Evolutionary conservation across 306 rosid genomes (phyloP).

Genomic region (Aeschynomene evenia): DNA sequence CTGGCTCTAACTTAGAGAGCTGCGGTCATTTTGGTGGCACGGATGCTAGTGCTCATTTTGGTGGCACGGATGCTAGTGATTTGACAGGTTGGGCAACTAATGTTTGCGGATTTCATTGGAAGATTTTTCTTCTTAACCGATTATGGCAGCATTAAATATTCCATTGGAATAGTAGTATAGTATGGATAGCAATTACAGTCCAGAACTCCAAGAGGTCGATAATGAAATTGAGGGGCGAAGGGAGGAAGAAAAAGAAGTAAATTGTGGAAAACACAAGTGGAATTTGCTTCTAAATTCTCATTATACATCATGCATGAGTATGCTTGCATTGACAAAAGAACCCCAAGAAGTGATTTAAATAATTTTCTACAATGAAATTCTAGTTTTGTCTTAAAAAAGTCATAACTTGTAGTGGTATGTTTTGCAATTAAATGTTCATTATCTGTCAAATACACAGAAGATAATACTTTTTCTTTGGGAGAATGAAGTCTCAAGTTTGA

Average conservation of each 20-base stretch:
- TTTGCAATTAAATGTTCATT: constrained; percentile 1
- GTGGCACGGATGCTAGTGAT: constrained; percentile 88
- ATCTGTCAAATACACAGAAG: neutral
- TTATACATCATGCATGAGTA: neutral
- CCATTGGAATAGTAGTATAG: constrained; percentile 31
- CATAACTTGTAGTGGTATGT: neutral
- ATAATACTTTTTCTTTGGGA: neutral
- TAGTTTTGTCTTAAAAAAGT: constrained; percentile 7
- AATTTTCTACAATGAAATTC: constrained; percentile 5
- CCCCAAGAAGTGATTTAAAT: constrained; percentile 13
- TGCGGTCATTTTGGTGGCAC: constrained; percentile 87
- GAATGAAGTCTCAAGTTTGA: constrained; percentile 3
- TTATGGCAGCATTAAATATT: constrained; percentile 26
- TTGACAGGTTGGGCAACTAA: constrained; percentile 73
- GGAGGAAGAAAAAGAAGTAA: neutral
- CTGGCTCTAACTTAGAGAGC: constrained; percentile 89
- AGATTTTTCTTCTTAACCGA: constrained; percentile 6
- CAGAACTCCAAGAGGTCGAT: constrained; percentile 17
- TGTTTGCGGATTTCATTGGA: constrained; percentile 22
- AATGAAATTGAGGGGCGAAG: neutral
- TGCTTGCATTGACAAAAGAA: neutral
- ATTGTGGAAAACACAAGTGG: constrained; percentile 3
- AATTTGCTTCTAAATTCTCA: constrained; percentile 6
- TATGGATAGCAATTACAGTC: constrained; percentile 6
- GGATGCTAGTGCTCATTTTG: constrained; percentile 70